Base-by-base conservation (phyloP, 352 stramenopile species). In the Phytophthora pinifolia region DNA sequence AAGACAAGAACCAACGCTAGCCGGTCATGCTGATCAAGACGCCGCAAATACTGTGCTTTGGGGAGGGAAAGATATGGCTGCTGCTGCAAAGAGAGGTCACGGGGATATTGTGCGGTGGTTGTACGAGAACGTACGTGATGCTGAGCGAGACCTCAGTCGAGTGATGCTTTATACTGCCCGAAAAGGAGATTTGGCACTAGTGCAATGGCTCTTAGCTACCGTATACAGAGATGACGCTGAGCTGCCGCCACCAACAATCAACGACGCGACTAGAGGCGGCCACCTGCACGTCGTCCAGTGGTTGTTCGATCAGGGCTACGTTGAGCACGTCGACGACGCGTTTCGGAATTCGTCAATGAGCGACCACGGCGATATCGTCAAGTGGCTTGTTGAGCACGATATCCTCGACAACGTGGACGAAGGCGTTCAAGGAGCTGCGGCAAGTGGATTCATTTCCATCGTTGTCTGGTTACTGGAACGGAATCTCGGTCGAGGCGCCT, bases 331-430 rank as follows among this genome's bases (percentile, higher is more conserved):
- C 10, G 43, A 27, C 17, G 49, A 56, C 4, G 61, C 65, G 20
- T 59, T 74, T 34, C 46, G 59, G 25, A 53, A 72, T 15, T 56
- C 68, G 15, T 65, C 68, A 6, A 67, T 70, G 36, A 59, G 46
- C 20, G 56, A 42, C 6, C 52, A 62, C 34, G 18, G 63, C 6
- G 57, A 70, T 32, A 65, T 75, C 34, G 61, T 78, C 7, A 51
- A 65, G 42, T 72, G 59, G 64, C 46, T 71, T 2, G 51, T 67
- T 39, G 27, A 57, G 18, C 50, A 64, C 9, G 13, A 52, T 31
- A 49, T 65, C 10, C 41, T 64, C 8, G 62, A 65, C 15, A 67
- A 67, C 30, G 39, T 65, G 22, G 54, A 62, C 18, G 57, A 65
- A 45, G 57, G 45, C 3, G 54, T 71, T 9, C 49, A 54, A 48